phyloP scores from a whole-genome alignment of 768 basidiomycete genomes.

The Termitomyces sp. region DNA sequence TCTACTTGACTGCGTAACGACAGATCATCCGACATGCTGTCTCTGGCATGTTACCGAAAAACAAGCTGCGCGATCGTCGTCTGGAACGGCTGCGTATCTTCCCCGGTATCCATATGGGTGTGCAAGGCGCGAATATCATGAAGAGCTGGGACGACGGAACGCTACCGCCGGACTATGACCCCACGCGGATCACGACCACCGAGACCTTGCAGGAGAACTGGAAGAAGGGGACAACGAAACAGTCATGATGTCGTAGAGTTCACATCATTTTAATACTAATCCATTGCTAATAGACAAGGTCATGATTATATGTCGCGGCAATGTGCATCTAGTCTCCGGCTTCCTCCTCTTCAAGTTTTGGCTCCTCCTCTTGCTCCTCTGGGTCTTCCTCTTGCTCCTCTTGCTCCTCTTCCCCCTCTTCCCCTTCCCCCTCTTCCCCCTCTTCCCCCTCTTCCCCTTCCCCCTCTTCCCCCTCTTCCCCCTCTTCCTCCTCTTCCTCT shows the following conservation, averaged over 20 bases:
- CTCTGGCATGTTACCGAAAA: conserved; percentile 98
- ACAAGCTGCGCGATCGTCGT: conserved; percentile 86
- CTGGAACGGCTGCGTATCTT: conserved; percentile 88
- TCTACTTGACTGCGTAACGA: background rate
- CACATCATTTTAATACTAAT: conserved; percentile 1
- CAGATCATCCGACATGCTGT: conserved; percentile 96
- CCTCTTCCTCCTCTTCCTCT: background rate
- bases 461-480: background rate
- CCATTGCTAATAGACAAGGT: background rate
- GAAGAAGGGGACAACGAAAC: conserved; percentile 12
- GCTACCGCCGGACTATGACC: conserved; percentile 44
- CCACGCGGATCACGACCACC: conserved; percentile 33
- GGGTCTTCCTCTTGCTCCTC: no score
- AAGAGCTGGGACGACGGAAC: conserved; percentile 84
- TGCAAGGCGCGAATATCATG: conserved; percentile 70
- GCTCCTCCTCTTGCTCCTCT: no score
- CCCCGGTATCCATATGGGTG: conserved; percentile 71
- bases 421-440: background rate
- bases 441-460: no score
- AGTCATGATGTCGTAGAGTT: conserved; percentile 9
- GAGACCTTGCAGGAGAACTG: conserved; percentile 30
- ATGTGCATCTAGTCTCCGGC: background rate
- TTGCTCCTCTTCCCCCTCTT: background rate
- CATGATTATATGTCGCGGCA: background rate
- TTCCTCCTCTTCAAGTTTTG: background rate